These are phyloP conservation scores for Rhytidhysteron rufulum DNA, from an alignment of 2,329 filamentous ascomycete species.

Conservation along the genomic window DNA sequence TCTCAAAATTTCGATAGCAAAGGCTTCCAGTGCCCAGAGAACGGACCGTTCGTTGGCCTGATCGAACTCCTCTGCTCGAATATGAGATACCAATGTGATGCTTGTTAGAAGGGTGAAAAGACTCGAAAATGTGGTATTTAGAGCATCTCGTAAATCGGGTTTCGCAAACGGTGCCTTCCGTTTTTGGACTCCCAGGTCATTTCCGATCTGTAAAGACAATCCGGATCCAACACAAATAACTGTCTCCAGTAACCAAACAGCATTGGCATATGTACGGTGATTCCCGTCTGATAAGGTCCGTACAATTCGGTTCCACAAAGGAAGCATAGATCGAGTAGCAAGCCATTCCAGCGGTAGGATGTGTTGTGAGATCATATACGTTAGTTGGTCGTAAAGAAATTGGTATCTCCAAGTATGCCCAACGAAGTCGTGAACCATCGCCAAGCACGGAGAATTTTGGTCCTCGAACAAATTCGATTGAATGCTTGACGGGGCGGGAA, in stretches of 20 bases:
- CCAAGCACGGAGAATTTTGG: conserved; percentile 22
- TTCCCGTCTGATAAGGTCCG: conserved; percentile 28
- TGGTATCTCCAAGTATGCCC: conserved; percentile 23
- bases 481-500: conserved; percentile 21
- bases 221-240: conserved; percentile 24
- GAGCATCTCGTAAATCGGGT: conserved; percentile 25
- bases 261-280: conserved; percentile 18
- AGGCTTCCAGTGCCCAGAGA: conserved; percentile 19
- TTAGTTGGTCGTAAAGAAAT: conserved; percentile 32
- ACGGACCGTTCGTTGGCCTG: conserved; percentile 14
- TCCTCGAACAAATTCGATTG: conserved; percentile 25
- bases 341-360: conserved; percentile 37
- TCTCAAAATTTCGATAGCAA: conserved; percentile 20
- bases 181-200: conserved; percentile 14
- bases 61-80: conserved; percentile 16
- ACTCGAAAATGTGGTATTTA: conserved; percentile 33
- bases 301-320: conserved; percentile 32
- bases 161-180: conserved; percentile 21
- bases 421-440: conserved; percentile 24
- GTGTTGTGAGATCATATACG: conserved; percentile 30
- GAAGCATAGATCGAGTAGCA: conserved; percentile 31
- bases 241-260: conserved; percentile 29
- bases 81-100: conserved; percentile 19
- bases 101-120: conserved; percentile 31
- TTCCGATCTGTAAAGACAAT: conserved; percentile 18